Evolutionary conservation across 371 early-diverging fungal species (phyloP).

Genomic region (Syncephalastrum monosporum): DNA sequence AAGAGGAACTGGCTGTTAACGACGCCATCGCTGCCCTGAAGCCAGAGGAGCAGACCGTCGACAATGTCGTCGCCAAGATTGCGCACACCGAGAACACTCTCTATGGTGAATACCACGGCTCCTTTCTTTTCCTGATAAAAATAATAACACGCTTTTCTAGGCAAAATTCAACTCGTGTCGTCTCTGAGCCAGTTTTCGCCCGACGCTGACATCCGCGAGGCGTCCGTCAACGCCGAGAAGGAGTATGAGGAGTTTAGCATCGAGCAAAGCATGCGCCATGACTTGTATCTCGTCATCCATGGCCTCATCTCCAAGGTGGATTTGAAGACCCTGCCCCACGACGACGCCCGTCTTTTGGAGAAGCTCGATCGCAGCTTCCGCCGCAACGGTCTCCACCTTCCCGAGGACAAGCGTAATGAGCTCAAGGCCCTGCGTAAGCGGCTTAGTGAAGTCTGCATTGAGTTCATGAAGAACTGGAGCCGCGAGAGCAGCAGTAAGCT

Average conservation of each 20-base stretch:
- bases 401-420: conserved; percentile 57
- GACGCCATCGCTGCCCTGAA: conserved; percentile 52
- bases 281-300: conserved; percentile 66
- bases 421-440: conserved; percentile 66
- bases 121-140: neutral
- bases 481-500: conserved; percentile 55
- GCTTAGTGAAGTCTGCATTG: conserved; percentile 64
- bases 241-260: conserved; percentile 69
- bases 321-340: conserved; percentile 43
- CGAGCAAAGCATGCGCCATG: conserved; percentile 76
- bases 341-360: conserved; percentile 68
- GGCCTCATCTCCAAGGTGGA: conserved; percentile 56
- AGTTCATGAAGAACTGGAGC: conserved; percentile 65
- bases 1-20: conserved; percentile 34
- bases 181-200: conserved; percentile 70
- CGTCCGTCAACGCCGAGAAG: conserved; percentile 64
- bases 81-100: conserved; percentile 52
- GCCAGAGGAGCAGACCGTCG: conserved; percentile 55
- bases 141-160: conserved; percentile 12
- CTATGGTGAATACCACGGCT: conserved; percentile 16
- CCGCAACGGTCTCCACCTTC: conserved; percentile 71
- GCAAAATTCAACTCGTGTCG: conserved; percentile 47
- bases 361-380: conserved; percentile 65
- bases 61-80: conserved; percentile 59
- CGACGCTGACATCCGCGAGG: conserved; percentile 70